A percentile compares a stretch with the other conserved stretches of the same genome.
Evolutionary conservation across 495 filamentous ascomycete species (phyloP).

Genomic region (Neurospora sp.): DNA sequence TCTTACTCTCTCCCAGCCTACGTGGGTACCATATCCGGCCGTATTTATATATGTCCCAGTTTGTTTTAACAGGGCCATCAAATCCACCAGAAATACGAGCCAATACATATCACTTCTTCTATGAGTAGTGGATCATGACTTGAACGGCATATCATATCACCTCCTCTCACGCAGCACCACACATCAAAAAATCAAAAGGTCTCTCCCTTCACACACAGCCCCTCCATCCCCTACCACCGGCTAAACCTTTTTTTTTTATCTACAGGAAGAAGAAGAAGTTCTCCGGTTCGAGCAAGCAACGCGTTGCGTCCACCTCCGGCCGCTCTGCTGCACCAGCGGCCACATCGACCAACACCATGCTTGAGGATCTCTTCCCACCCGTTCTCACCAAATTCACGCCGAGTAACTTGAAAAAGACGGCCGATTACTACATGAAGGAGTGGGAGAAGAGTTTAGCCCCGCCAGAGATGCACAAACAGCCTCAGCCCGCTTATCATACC

Average conservation of each 20-base stretch:
- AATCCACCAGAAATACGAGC: neutral
- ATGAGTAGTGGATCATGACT: neutral
- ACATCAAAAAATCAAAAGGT: neutral
- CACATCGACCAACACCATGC: constrained; percentile 11
- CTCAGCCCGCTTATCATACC: neutral
- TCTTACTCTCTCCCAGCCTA: neutral
- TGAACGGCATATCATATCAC: neutral
- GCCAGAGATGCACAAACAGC: constrained; percentile 1
- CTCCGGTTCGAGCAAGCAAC: neutral
- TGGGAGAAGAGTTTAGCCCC: constrained; percentile 52
- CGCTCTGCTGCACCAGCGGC: neutral
- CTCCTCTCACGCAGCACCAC: neutral
- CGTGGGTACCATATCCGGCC: neutral
- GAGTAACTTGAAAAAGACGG: constrained; percentile 57
- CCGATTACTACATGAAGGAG: constrained; percentile 64
- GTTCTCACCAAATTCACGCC: constrained; percentile 55
- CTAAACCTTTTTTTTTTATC: neutral
- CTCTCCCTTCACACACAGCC: neutral
- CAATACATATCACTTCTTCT: constrained; percentile 2
- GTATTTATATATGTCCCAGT: neutral
- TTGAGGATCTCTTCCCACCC: constrained; percentile 54
- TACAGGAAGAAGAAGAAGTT: neutral
- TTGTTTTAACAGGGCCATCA: neutral
- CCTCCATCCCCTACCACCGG: neutral
- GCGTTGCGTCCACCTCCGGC: neutral